Evolutionary conservation across 768 basidiomycete genomes (phyloP).

Genomic region (Mycena chlorophos): DNA sequence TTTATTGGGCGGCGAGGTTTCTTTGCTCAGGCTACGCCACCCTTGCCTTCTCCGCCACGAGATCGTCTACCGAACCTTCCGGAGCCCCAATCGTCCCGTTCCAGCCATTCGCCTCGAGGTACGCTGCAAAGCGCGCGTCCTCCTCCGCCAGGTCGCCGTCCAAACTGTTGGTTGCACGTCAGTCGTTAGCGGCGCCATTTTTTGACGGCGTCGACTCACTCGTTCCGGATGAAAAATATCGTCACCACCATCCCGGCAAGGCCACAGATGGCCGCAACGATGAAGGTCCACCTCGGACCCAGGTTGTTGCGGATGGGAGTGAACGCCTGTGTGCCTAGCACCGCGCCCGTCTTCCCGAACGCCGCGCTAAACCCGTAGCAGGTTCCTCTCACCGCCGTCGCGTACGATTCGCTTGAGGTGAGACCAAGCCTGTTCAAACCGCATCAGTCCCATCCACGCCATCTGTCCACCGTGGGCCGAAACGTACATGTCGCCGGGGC

Average conservation of each 20-base stretch:
- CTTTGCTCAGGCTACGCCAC: slow-evolving; percentile 34
- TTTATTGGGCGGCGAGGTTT: neutral
- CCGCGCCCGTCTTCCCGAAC: slow-evolving; percentile 70
- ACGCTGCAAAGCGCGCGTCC: slow-evolving; percentile 61
- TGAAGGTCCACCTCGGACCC: slow-evolving; percentile 53
- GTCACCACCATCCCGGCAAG: slow-evolving; percentile 62
- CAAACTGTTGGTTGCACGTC: slow-evolving; percentile 65
- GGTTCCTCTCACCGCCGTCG: slow-evolving; percentile 46
- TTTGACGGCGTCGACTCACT: slow-evolving; percentile 48
- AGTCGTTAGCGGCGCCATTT: slow-evolving; percentile 57
- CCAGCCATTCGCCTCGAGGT: slow-evolving; percentile 65
- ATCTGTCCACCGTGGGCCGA: neutral
- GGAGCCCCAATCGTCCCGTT: slow-evolving; percentile 52
- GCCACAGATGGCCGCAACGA: slow-evolving; percentile 60
- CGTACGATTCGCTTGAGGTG: slow-evolving; percentile 17
- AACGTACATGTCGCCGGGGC: slow-evolving; percentile 63
- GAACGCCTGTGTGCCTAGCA: slow-evolving; percentile 69
- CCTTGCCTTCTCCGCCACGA: slow-evolving; percentile 67
- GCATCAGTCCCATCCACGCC: neutral
- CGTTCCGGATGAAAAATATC: slow-evolving; percentile 40
- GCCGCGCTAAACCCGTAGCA: slow-evolving; percentile 71
- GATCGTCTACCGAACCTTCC: slow-evolving; percentile 51
- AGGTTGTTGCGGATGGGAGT: slow-evolving; percentile 67
- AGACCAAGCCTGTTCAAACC: slow-evolving; percentile 15
- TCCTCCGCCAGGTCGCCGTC: slow-evolving; percentile 67